Evolutionary conservation across 2,329 filamentous ascomycete species (phyloP).

Genomic region (Sporothrix inflata): DNA sequence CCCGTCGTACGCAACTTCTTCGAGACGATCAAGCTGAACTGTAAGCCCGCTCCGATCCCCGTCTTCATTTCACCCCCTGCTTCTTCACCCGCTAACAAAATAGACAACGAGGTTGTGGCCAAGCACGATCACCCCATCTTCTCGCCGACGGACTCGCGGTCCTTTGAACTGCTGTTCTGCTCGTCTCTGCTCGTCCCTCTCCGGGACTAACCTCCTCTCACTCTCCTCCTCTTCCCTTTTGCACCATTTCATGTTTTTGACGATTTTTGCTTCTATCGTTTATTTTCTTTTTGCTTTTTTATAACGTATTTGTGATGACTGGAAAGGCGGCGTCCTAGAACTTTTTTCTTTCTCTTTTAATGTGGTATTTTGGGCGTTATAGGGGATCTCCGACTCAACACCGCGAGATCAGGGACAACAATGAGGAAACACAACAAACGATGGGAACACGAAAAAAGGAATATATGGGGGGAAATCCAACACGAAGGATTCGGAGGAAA

Average conservation of each 20-base stretch:
- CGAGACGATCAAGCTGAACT: conserved; percentile 58
- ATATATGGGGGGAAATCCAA: not conserved
- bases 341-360: conserved; percentile 2
- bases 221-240: not conserved
- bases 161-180: conserved; percentile 51
- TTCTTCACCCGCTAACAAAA: conserved; percentile 7
- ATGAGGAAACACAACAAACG: not conserved
- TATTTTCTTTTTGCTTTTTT: not conserved
- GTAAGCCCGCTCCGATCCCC: conserved; percentile 48
- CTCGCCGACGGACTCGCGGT: conserved; percentile 52
- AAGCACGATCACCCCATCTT: conserved; percentile 58
- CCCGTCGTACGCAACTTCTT: conserved; percentile 56
- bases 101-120: conserved; percentile 47
- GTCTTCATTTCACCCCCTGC: not conserved
- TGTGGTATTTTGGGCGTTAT: conserved; percentile 22
- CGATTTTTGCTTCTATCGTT: not conserved
- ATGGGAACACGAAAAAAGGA: not conserved
- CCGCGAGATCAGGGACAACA: not conserved
- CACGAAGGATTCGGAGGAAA: not conserved
- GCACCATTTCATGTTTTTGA: not conserved
- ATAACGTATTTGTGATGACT: conserved; percentile 24
- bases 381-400: not conserved
- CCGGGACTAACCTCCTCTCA: conserved; percentile 32
- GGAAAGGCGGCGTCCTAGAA: conserved; percentile 17
- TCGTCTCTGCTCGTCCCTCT: conserved; percentile 47